phyloP scores from a whole-genome alignment of 2,329 filamentous ascomycete genomes.

The Neoascochyta sp. region DNA sequence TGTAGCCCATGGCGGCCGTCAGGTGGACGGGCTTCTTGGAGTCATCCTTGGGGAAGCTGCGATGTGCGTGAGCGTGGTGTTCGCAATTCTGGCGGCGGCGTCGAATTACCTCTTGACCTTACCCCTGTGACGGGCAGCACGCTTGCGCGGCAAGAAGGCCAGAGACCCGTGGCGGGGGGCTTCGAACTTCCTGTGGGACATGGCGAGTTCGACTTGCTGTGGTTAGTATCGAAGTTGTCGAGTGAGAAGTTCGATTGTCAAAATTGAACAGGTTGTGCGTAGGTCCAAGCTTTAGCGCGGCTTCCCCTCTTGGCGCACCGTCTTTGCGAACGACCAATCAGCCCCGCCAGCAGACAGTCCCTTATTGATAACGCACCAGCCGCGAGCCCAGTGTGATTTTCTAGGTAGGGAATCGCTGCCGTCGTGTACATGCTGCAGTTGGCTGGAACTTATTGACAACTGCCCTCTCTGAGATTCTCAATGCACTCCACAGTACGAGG shows the following conservation, averaged over 20 bases:
- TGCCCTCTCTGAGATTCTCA: too few relatives aligned
- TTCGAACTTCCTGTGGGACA: slow-evolving; percentile 68
- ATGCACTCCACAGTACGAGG: too few relatives aligned
- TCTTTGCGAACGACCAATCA: too few relatives aligned
- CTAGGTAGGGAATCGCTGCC: too few relatives aligned
- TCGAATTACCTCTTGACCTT: slow-evolving; percentile 94
- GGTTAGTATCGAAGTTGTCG: slow-evolving; percentile 34
- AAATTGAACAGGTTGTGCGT: slow-evolving; percentile 10
- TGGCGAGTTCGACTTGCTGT: slow-evolving; percentile 37
- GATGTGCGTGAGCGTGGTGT: slow-evolving; percentile 22
- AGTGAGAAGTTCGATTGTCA: slow-evolving; percentile 14
- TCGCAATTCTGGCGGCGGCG: slow-evolving; percentile 12
- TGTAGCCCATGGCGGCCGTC: slow-evolving; percentile 98
- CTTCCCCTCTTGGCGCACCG: too few relatives aligned
- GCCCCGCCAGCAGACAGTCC: too few relatives aligned
- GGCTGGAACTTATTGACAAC: too few relatives aligned
- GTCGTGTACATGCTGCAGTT: too few relatives aligned
- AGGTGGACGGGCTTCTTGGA: slow-evolving; percentile 99
- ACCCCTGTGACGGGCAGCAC: slow-evolving; percentile 87
- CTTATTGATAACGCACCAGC: too few relatives aligned
- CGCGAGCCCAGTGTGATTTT: too few relatives aligned
- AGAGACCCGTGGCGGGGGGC: slow-evolving; percentile 87
- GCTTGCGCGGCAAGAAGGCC: slow-evolving; percentile 64
- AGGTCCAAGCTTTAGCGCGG: too few relatives aligned
- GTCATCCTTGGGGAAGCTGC: slow-evolving; percentile 99